phyloP scores from a whole-genome alignment of 805 yeast genomes.

The Saccharomycopsis lassenensis region DNA sequence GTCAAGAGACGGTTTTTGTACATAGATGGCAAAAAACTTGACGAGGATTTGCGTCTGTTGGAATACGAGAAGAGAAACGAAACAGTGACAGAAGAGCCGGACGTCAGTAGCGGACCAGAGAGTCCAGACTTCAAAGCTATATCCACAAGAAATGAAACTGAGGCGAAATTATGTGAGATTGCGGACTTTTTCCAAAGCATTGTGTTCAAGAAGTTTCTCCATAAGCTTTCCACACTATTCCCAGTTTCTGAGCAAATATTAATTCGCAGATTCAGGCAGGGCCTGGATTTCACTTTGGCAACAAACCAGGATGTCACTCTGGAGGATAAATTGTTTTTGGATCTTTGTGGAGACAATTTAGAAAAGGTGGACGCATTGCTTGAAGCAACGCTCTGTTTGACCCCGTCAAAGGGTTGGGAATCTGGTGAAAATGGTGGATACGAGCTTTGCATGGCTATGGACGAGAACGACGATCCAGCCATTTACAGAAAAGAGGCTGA shows the following conservation, averaged over 20 bases:
- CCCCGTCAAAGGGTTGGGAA: constrained; percentile 80
- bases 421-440: constrained; percentile 91
- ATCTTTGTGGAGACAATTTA: constrained; percentile 20
- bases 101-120: too few species aligned
- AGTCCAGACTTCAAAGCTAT: background rate
- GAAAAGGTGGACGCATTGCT: constrained; percentile 34
- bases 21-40: constrained; percentile 50
- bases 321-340: constrained; percentile 19
- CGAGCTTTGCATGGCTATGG: constrained; percentile 75
- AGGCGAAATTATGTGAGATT: constrained; percentile 38
- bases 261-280: constrained; percentile 87
- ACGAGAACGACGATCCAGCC: constrained; percentile 54
- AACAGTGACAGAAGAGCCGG: too few species aligned
- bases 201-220: constrained; percentile 62
- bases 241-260: constrained; percentile 58
- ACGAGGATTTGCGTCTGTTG: too few species aligned
- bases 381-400: constrained; percentile 74
- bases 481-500: constrained; percentile 45
- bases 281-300: constrained; percentile 86
- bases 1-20: constrained; percentile 85
- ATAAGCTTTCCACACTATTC: constrained; percentile 46
- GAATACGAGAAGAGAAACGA: too few species aligned
- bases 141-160: constrained; percentile 26
- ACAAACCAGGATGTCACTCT: constrained; percentile 40
- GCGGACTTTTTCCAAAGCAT: constrained; percentile 48